Conservation (phyloP, 2,329 filamentous ascomycete species). For the Colletotrichum coccodes region DNA sequence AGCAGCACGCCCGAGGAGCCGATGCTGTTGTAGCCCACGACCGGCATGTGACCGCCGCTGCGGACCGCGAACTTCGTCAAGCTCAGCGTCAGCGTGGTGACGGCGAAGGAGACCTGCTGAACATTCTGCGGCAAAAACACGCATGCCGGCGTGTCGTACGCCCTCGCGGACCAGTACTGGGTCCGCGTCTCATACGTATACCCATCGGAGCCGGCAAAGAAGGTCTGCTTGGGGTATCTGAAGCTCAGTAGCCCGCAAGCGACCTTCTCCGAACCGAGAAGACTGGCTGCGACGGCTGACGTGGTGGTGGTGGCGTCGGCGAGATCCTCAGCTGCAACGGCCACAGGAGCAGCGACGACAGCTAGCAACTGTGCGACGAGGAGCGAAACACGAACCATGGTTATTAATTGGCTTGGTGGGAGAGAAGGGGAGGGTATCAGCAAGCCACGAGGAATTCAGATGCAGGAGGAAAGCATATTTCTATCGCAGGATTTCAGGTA, state of each 20-base stretch:
- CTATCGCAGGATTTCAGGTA: background rate
- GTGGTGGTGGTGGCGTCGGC: background rate
- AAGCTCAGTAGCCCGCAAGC: slow-evolving; percentile 6
- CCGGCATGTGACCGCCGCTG: slow-evolving; percentile 43
- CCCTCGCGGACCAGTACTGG: slow-evolving; percentile 23
- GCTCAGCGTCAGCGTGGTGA: slow-evolving; percentile 37
- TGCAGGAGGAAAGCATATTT: background rate
- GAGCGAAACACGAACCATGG: background rate
- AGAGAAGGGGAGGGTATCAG: background rate
- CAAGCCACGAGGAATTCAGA: background rate
- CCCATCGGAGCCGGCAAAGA: background rate
- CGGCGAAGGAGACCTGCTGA: slow-evolving; percentile 36
- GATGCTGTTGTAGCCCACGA: slow-evolving; percentile 40
- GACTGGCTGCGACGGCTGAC: background rate
- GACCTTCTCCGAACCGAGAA: background rate
- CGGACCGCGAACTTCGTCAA: slow-evolving; percentile 37
- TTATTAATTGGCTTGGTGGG: background rate
- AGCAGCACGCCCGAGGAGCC: slow-evolving; percentile 44
- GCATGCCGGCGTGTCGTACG: slow-evolving; percentile 35
- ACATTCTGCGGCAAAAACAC: slow-evolving; percentile 39
- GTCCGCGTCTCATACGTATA: slow-evolving; percentile 23
- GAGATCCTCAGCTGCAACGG: background rate
- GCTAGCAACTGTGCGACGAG: background rate
- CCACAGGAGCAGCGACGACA: background rate
- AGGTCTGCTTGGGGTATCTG: slow-evolving; percentile 7